Percentiles rank a stretch among this genome's conserved stretches.
Evolutionary conservation across 208 protist species (phyloP).

Genomic region (Entamoeba dispar): DNA sequence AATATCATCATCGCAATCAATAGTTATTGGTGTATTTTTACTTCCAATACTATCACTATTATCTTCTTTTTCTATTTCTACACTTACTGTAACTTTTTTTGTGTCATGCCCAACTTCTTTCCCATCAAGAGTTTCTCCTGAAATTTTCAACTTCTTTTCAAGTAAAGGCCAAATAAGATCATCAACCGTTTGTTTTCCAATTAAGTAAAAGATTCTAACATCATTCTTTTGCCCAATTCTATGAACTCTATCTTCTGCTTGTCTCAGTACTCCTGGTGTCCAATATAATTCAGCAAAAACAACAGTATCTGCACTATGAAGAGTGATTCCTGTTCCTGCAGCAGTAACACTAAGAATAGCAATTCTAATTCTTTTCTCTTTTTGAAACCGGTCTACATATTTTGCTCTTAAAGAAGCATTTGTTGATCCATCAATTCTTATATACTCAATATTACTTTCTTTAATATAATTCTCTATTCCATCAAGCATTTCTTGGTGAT

Average conservation of each 20-base stretch:
- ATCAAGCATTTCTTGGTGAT: constrained; percentile 66
- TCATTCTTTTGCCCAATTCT: constrained; percentile 19
- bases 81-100: neutral
- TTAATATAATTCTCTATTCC: constrained; percentile 49
- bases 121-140: constrained; percentile 5
- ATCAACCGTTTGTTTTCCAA: constrained; percentile 12
- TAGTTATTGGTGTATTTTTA: neutral
- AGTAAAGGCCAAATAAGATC: constrained; percentile 12
- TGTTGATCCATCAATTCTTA: constrained; percentile 56
- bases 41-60: neutral
- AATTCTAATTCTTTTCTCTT: neutral
- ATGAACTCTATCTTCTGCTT: constrained; percentile 47
- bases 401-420: neutral
- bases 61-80: neutral
- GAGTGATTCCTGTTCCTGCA: constrained; percentile 71
- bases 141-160: neutral
- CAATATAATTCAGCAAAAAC: constrained; percentile 84
- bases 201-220: constrained; percentile 9
- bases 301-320: constrained; percentile 64
- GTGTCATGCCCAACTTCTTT: neutral
- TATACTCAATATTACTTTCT: constrained; percentile 46
- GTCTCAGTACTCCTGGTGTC: constrained; percentile 71
- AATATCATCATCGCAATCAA: neutral
- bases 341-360: constrained; percentile 53
- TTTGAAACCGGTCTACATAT: constrained; percentile 9